Conservation (phyloP, 352 stramenopile species). For the Phytophthora agathidicida region DNA sequence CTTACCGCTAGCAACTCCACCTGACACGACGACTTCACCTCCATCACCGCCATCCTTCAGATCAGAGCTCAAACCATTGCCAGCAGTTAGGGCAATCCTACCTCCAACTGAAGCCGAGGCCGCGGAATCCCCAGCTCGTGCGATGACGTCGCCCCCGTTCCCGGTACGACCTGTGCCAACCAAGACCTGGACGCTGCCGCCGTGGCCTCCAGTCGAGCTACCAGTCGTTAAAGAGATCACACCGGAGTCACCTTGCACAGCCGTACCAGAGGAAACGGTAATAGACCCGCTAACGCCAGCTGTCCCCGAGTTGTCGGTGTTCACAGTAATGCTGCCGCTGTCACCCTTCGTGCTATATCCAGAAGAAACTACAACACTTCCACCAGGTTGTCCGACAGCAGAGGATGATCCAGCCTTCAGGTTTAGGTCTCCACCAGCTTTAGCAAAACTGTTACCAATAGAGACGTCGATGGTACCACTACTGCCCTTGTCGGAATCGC, state of each 20-base stretch:
- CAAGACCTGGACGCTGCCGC: constrained; percentile 66
- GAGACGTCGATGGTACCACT: constrained; percentile 30
- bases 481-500: constrained; percentile 48
- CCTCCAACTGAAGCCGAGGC: constrained; percentile 48
- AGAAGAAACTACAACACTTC: constrained; percentile 76
- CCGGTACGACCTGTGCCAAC: constrained; percentile 62
- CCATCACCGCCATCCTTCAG: constrained; percentile 67
- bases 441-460: constrained; percentile 25
- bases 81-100: constrained; percentile 49
- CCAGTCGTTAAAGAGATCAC: constrained; percentile 73
- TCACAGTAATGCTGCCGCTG: constrained; percentile 82
- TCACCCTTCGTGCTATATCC: constrained; percentile 68
- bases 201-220: constrained; percentile 53
- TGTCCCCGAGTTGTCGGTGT: constrained; percentile 75
- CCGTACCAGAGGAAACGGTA: constrained; percentile 59
- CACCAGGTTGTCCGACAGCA: constrained; percentile 61
- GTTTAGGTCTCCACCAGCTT: constrained; percentile 28
- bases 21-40: constrained; percentile 68
- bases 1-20: constrained; percentile 61
- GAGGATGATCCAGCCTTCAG: constrained; percentile 38
- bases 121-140: constrained; percentile 69
- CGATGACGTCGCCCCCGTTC: constrained; percentile 70
- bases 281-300: constrained; percentile 82
- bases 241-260: constrained; percentile 69
- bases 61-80: constrained; percentile 50